These are phyloP conservation scores for Gynandropsis gynandra DNA, from an alignment of 345 rosid genomes.

Conservation along the genomic window DNA sequence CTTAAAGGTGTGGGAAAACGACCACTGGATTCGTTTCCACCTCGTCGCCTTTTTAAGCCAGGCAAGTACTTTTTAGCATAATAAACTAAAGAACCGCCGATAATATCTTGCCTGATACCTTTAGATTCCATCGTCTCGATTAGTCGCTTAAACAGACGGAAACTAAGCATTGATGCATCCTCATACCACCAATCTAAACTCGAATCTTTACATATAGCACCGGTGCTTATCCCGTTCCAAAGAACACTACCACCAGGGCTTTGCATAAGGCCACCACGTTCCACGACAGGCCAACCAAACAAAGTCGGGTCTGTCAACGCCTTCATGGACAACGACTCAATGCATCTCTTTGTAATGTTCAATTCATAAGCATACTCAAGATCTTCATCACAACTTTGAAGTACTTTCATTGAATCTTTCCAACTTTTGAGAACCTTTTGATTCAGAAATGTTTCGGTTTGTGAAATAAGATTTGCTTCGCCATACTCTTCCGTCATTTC, in stretches of 20 bases:
- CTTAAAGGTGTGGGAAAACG: constrained; percentile 45
- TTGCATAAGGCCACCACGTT: constrained; percentile 90
- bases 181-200: constrained; percentile 97
- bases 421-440: constrained; percentile 80
- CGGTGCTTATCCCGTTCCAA: constrained; percentile 98
- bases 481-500: constrained; percentile 95
- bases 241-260: constrained; percentile 93
- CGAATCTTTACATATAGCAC: constrained; percentile 66
- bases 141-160: constrained; percentile 67
- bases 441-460: constrained; percentile 78
- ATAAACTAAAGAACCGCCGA: constrained; percentile 62
- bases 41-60: constrained; percentile 71
- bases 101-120: constrained; percentile 66
- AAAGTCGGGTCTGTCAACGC: constrained; percentile 79
- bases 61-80: constrained; percentile 80
- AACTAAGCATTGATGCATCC: constrained; percentile 70
- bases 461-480: constrained; percentile 70
- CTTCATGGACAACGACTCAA: constrained; percentile 67
- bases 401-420: constrained; percentile 83
- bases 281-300: constrained; percentile 91
- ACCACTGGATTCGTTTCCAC: constrained; percentile 51
- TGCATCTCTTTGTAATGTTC: constrained; percentile 66
- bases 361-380: constrained; percentile 62
- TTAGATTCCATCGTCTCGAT: constrained; percentile 66
- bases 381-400: constrained; percentile 74